Percentiles rank a stretch among this genome's conserved stretches.
Conservation (phyloP, 495 filamentous ascomycete species). For the Hypoxylon rickii region DNA sequence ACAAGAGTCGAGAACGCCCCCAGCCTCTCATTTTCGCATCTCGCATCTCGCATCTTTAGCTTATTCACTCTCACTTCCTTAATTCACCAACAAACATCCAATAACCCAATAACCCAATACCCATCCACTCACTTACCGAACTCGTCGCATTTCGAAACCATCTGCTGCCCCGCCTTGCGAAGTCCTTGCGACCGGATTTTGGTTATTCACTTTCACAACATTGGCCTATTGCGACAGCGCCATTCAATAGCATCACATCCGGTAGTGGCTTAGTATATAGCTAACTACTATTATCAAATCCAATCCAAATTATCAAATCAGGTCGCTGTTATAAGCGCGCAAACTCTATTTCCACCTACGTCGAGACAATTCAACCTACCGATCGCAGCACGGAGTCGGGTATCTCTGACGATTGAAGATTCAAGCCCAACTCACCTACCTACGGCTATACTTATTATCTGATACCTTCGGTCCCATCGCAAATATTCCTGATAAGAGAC, state of each 20-base stretch:
- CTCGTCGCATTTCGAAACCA: too few relatives aligned
- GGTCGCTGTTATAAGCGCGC: slow-evolving; percentile 2
- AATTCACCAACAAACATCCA: too few relatives aligned
- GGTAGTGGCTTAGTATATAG: slow-evolving; percentile 5
- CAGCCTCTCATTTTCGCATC: slow-evolving; percentile 50
- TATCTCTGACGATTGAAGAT: not conserved
- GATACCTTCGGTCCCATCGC: not conserved
- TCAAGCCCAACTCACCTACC: not conserved
- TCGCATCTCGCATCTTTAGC: slow-evolving; percentile 14
- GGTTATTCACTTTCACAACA: too few relatives aligned
- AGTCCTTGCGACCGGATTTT: too few relatives aligned
- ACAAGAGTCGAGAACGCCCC: too few relatives aligned
- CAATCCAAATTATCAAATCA: too few relatives aligned
- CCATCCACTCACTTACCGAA: too few relatives aligned
- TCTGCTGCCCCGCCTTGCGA: too few relatives aligned
- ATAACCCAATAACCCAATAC: too few relatives aligned
- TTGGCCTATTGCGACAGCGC: slow-evolving; percentile 12
- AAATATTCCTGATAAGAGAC: slow-evolving; percentile 1
- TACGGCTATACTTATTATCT: too few relatives aligned
- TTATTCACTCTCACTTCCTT: slow-evolving; percentile 5
- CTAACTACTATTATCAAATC: too few relatives aligned
- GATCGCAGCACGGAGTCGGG: not conserved
- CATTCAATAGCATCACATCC: slow-evolving; percentile 8
- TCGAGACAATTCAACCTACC: not conserved
- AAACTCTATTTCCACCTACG: not conserved